These are phyloP conservation scores for Verticillium zaregamsianum DNA, from an alignment of 2,329 filamentous ascomycete genomes.

Conservation along the genomic window DNA sequence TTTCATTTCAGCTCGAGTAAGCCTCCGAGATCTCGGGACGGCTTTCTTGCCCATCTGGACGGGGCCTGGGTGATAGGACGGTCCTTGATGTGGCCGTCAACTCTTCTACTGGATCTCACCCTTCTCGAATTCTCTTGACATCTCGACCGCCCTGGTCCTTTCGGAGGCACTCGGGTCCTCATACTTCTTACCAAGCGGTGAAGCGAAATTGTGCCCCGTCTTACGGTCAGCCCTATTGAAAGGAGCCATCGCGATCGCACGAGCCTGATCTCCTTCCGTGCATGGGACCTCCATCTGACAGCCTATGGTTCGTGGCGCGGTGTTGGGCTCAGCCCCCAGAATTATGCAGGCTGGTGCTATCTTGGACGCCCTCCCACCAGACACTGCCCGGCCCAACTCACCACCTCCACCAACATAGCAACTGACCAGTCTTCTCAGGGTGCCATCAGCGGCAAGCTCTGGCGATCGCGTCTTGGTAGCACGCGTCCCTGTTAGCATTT, in stretches of 20 bases:
- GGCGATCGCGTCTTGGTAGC: not conserved
- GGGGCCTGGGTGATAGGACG: not conserved
- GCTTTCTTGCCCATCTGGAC: not conserved
- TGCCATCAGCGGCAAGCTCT: not conserved
- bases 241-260: not conserved
- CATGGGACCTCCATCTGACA: constrained; percentile 7
- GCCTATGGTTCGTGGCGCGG: constrained; percentile 6
- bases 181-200: not conserved
- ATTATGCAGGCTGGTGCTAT: constrained; percentile 6
- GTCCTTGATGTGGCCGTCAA: not conserved
- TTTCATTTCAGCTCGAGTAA: not conserved
- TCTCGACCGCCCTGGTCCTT: not conserved
- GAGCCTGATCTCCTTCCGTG: not conserved
- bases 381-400: constrained; percentile 5
- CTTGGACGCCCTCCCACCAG: constrained; percentile 5
- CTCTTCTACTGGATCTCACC: not conserved
- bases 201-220: not conserved
- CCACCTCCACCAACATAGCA: constrained; percentile 9
- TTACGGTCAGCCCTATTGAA: not conserved
- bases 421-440: not conserved
- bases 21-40: too few relatives aligned
- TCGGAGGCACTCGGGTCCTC: not conserved
- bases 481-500: not conserved
- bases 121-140: not conserved
- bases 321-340: constrained; percentile 11